Percentiles rank a stretch among this genome's conserved stretches.
These are phyloP conservation scores for Geotrichum ghanense DNA, from an alignment of 805 yeast species.

Conservation along the genomic window DNA sequence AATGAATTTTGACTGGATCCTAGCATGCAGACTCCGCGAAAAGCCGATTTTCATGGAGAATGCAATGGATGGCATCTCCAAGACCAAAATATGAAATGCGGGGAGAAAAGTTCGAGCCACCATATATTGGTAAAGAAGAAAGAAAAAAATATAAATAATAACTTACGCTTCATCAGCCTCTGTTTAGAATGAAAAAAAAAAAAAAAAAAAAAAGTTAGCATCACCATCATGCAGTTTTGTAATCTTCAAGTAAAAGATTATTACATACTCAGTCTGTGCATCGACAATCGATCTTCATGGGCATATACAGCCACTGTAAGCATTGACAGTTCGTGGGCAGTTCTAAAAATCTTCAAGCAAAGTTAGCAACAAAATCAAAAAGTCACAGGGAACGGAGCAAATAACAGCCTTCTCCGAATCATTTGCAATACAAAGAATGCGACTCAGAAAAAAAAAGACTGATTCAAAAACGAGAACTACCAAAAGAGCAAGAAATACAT, in stretches of 20 bases:
- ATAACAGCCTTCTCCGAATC: neutral
- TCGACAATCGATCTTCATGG: slow-evolving; percentile 86
- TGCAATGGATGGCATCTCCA: too few relatives aligned
- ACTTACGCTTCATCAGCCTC: slow-evolving; percentile 28
- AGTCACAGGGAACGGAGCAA: slow-evolving; percentile 64
- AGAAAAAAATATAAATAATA: slow-evolving; percentile 2
- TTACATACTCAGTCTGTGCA: slow-evolving; percentile 66
- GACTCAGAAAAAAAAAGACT: slow-evolving; percentile 34
- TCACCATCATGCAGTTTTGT: too few relatives aligned
- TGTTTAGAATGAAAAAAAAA: too few relatives aligned
- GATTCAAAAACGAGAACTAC: slow-evolving; percentile 30
- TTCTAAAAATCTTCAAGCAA: slow-evolving; percentile 59
- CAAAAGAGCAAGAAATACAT: neutral
- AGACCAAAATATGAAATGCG: too few relatives aligned
- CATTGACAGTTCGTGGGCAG: slow-evolving; percentile 96
- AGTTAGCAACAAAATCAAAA: slow-evolving; percentile 49
- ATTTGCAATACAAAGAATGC: neutral
- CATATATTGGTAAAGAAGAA: neutral
- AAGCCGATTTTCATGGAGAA: too few relatives aligned
- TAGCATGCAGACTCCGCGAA: too few relatives aligned
- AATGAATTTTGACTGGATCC: too few relatives aligned
- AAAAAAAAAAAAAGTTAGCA: slow-evolving; percentile 2
- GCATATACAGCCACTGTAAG: slow-evolving; percentile 95
- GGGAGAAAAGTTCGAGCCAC: neutral
- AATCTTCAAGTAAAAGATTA: neutral